Evolutionary conservation across 148 eudicot species (phyloP).

Genomic region (Vaccinium macrocarpon): DNA sequence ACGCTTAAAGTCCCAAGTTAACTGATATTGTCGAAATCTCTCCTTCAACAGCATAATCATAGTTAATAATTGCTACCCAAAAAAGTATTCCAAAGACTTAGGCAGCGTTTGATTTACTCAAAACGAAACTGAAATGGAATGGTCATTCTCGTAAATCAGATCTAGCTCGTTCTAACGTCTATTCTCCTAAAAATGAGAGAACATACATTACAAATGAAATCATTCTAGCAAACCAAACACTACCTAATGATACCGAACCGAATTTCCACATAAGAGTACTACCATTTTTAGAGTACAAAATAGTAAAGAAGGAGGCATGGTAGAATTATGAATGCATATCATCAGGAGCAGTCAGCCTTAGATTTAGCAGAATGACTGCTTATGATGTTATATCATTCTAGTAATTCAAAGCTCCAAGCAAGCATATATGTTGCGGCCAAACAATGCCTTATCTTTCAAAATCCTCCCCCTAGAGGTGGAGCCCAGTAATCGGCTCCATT

Average conservation of each 20-base stretch:
- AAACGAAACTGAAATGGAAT: not conserved
- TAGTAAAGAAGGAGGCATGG: not conserved
- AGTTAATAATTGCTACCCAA: not conserved
- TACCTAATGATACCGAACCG: not conserved
- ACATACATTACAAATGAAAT: not conserved
- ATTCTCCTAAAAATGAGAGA: not conserved
- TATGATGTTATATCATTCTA: conserved; percentile 40
- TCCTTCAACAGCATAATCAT: conserved; percentile 1
- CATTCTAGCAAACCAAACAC: not conserved
- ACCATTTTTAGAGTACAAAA: not conserved
- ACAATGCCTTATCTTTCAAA: conserved; percentile 23
- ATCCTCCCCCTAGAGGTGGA: conserved; percentile 55
- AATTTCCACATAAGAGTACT: not conserved
- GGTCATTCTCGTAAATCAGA: not conserved
- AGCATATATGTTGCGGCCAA: not conserved
- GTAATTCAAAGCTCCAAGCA: conserved; percentile 7
- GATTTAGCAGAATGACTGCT: conserved; percentile 30
- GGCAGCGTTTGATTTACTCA: not conserved
- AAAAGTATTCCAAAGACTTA: not conserved
- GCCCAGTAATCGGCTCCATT: conserved; percentile 82
- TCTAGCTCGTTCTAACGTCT: not conserved
- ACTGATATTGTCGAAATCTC: not conserved
- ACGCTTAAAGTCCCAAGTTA: not conserved
- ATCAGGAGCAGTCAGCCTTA: conserved; percentile 51
- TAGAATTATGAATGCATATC: conserved; percentile 17